Conservation (phyloP, 176 grass and related monocot species). For the Phoenix dactylifera region DNA sequence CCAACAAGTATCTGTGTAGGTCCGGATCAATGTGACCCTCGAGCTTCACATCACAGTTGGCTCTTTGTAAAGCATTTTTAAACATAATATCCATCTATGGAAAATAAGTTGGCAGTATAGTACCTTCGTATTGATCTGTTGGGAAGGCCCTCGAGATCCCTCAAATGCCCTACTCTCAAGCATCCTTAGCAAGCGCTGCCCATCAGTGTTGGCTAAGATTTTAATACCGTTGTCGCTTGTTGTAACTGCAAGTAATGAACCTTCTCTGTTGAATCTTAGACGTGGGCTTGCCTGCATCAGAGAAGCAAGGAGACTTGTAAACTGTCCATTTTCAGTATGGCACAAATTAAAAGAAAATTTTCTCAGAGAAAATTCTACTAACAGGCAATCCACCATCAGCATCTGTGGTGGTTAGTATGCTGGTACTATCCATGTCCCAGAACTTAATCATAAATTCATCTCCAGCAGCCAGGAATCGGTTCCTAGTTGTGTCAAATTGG, state of each 20-base stretch:
- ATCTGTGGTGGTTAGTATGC: conserved; percentile 72
- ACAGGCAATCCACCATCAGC: conserved; percentile 89
- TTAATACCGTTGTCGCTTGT: conserved; percentile 94
- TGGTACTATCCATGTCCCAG: conserved; percentile 96
- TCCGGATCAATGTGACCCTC: too few relatives aligned
- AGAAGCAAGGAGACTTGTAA: conserved; percentile 13
- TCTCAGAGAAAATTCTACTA: conserved; percentile 21
- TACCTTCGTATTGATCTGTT: conserved; percentile 68
- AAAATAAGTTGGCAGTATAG: too few relatives aligned
- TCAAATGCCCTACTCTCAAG: conserved; percentile 86
- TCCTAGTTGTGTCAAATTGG: conserved; percentile 92
- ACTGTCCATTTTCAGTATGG: conserved; percentile 2
- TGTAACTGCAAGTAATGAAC: conserved; percentile 89
- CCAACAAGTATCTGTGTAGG: too few relatives aligned
- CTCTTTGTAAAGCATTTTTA: too few relatives aligned
- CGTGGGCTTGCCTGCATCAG: conserved; percentile 69
- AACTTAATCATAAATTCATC: conserved; percentile 97
- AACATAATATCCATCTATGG: too few relatives aligned
- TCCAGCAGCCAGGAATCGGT: conserved; percentile 90
- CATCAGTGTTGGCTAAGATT: conserved; percentile 93
- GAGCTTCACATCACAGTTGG: too few relatives aligned
- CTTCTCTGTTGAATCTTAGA: conserved; percentile 96
- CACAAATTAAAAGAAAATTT: conserved; percentile 1
- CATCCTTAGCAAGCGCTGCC: conserved; percentile 84
- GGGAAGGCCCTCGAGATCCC: conserved; percentile 57